Percentiles rank a stretch among this genome's conserved stretches.
These are phyloP conservation scores for Colletotrichum musicola DNA, from an alignment of 2,329 filamentous ascomycete genomes.

Conservation along the genomic window DNA sequence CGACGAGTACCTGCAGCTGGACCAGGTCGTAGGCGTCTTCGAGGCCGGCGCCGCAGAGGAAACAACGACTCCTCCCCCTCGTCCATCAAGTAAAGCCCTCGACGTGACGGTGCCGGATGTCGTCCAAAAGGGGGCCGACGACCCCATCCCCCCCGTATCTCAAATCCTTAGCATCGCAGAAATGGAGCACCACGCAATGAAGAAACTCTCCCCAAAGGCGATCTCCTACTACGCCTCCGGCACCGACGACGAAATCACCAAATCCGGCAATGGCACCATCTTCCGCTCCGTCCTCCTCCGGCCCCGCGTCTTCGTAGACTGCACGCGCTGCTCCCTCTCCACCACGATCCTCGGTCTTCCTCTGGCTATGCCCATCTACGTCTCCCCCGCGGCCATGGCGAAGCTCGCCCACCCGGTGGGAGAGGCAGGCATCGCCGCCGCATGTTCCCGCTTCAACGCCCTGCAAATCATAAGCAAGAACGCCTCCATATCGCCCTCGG, in stretches of 20 bases:
- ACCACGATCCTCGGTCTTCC: conserved; percentile 77
- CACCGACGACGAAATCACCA: conserved; percentile 80
- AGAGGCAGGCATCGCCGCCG: conserved; percentile 81
- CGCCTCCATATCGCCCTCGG: conserved; percentile 84
- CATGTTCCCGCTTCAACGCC: conserved; percentile 76
- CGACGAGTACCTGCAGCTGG: conserved; percentile 78
- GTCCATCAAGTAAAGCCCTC: too few relatives aligned
- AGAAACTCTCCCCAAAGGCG: conserved; percentile 79
- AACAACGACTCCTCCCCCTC: not conserved
- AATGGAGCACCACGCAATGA: conserved; percentile 80
- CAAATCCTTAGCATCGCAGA: conserved; percentile 83
- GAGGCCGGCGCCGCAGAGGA: conserved; percentile 58
- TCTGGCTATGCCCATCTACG: conserved; percentile 78
- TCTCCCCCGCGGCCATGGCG: conserved; percentile 85
- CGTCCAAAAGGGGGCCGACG: not conserved
- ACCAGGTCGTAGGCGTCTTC: conserved; percentile 77
- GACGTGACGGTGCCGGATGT: too few relatives aligned
- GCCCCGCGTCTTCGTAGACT: conserved; percentile 86
- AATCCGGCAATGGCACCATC: conserved; percentile 79
- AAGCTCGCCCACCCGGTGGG: conserved; percentile 81
- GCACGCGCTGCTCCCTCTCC: conserved; percentile 75
- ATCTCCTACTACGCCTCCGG: conserved; percentile 93
- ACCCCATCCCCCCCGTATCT: conserved; percentile 66
- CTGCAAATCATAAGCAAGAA: conserved; percentile 87
- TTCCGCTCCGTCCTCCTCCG: conserved; percentile 83